Evolutionary conservation across 139 green algal genomes (phyloP), one percentile per base, ranked within the genome.

Genomic region (Picochlorum sp.): DNA sequence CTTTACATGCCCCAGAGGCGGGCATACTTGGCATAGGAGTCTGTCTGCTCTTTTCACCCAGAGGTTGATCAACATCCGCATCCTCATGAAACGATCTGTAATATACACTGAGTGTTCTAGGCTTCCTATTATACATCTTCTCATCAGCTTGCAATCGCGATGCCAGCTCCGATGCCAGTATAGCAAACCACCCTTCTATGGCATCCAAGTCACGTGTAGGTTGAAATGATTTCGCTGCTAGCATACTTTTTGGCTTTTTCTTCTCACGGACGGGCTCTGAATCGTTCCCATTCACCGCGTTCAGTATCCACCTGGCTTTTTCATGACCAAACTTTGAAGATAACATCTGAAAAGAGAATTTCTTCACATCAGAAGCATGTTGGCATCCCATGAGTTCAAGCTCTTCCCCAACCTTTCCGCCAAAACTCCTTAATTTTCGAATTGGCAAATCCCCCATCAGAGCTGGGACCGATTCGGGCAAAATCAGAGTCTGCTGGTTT

Each of bases 401-500:
- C 47, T 77, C 59, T 10, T 65, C 64, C 0, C 85, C 85, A 59
- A 96, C 72, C 76, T 95, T 96, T 41, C 88, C 85, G 9, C 89
- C 89, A 60, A 96, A 80, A 35, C 82, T 82, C 28, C 78, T 70
- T 29, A 96, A 69, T 68, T 96, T 96, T 35, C 55, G 73, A 25
- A 96, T 59, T 1, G 89, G 78, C 57, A 95, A 59, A 31, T 76
- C 70, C 65, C 82, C 55, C 80, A 91, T 83, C 22, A 92, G 61
- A 4, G 58, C 64, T 7, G 35, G 9, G 57, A 85, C 79, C 0
- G 53, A 76, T 8, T 81, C 61, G 0, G 76, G 72, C 31, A 80
- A 68, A 9, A 95, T 61, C 4, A 95, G 20, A 7, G 88, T 93
- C 72, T 95, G 87, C 61, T 86, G 79, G 67, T 88, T 83, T 51